phyloP scores from a whole-genome alignment of 441 rosid genomes.

The Adansonia rubrostipa region DNA sequence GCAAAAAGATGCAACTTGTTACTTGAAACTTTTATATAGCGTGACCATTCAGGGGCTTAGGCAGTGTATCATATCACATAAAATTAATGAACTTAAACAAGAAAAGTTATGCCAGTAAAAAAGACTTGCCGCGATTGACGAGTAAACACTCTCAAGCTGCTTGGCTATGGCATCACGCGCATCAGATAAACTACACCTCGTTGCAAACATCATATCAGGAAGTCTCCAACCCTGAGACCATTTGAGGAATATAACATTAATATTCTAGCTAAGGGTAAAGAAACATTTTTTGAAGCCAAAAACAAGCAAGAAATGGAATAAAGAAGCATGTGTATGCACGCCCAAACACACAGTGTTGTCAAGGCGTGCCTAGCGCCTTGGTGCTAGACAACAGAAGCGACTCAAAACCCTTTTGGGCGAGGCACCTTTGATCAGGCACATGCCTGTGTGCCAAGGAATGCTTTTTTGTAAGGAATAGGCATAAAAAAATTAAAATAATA shows the following conservation, averaged over 20 bases:
- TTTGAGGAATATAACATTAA: conserved; percentile 20
- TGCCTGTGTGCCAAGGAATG: no score
- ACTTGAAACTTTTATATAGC: neutral
- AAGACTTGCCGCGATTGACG: conserved; percentile 67
- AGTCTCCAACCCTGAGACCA: conserved; percentile 85
- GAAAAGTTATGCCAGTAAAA: conserved; percentile 15
- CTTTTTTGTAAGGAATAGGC: no score
- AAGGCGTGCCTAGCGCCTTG: no score
- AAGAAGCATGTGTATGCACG: no score
- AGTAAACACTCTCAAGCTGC: conserved; percentile 79
- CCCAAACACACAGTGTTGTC: no score
- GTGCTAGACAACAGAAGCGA: no score
- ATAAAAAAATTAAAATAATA: no score
- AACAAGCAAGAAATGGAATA: conserved; percentile 5
- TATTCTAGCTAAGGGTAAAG: neutral
- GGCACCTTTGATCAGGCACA: no score
- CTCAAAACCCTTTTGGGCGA: no score
- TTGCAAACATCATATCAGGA: conserved; percentile 96
- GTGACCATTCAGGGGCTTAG: neutral
- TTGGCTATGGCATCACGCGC: conserved; percentile 74
- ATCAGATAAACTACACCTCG: conserved; percentile 84
- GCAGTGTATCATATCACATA: neutral
- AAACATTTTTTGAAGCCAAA: conserved; percentile 1
- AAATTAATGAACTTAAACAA: neutral
- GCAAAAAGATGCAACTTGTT: neutral